Evolutionary conservation across 208 protist genomes (phyloP), one percentile per base, ranked within the genome.

Genomic region (Trichomonas vaginalis): DNA sequence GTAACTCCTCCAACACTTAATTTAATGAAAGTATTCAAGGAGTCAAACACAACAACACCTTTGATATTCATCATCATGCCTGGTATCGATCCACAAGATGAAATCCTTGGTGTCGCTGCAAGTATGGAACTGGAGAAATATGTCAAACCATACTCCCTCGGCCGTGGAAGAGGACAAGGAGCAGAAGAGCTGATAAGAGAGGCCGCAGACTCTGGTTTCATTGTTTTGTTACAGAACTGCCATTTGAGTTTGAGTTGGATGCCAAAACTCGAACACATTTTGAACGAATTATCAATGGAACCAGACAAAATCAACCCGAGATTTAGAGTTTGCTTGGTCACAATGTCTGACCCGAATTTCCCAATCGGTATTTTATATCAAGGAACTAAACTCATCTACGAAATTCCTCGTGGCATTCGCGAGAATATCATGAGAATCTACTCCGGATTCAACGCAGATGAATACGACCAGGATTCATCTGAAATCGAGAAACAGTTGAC

Each of bases 11-110:
- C 92, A 98, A 99, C 42, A 97, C 98, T 95, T 98, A 79, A 95
- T 70, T 40, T 99, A 48, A 97, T 97, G n/a, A 96, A 98, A 15
- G 99, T 98, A 42, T 99, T 98, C 97, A 97, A 98, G 83, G 99
- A 99, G 96, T 98, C 98, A 15, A 98, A 97, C 92, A 97, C 98
- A 9, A 98, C 97, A 40, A 99, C 98, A 51, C 99, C 99, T 51
- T 97, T 99, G 42, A 99, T 99, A 98, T 99, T 99, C 97, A 99
- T 99, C 95, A 97, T 99, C 48, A 99, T 98, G 12, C 98, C 99
- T 80, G 99, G 99, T 97, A 98, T 99, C 40, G 99, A 99, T 97
- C 99, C 99, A 14, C 37, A 51, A 42, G 39, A 95, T 35, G 92
- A 95, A 95, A 80, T 95, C 14, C 9, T 95, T 32, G 45, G 45